Conservation (phyloP, 768 basidiomycete species). For the Suillus variegatus region DNA sequence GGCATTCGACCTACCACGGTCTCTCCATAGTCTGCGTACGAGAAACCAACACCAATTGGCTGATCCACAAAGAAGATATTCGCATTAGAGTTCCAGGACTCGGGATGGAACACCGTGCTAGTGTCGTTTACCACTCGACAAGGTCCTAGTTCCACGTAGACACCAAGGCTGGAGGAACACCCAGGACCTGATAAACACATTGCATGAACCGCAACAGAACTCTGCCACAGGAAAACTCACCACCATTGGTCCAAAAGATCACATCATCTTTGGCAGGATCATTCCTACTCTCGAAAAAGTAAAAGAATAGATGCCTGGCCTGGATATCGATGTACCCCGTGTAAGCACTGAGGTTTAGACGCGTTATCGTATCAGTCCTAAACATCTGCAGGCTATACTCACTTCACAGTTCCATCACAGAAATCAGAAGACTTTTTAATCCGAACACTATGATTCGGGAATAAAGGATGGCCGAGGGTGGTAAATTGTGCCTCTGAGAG, state of each 20-base stretch:
- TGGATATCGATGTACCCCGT: conserved; percentile 71
- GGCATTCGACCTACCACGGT: conserved; percentile 32
- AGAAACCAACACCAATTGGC: conserved; percentile 47
- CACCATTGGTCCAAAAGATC: conserved; percentile 61
- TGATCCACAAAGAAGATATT: conserved; percentile 50
- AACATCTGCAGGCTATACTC: conserved; percentile 6
- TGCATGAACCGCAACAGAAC: neutral
- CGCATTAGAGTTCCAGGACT: conserved; percentile 70
- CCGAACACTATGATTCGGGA: conserved; percentile 44
- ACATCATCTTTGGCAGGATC: conserved; percentile 59
- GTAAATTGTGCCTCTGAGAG: conserved; percentile 37
- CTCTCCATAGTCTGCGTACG: conserved; percentile 45
- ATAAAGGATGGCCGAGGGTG: conserved; percentile 42
- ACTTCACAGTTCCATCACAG: conserved; percentile 45
- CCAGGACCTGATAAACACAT: conserved; percentile 40
- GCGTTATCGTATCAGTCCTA: conserved; percentile 3
- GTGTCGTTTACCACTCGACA: conserved; percentile 59
- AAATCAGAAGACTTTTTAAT: conserved; percentile 39
- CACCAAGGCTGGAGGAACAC: conserved; percentile 58
- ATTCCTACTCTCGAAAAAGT: conserved; percentile 72
- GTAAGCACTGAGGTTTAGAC: conserved; percentile 43
- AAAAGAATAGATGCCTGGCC: conserved; percentile 69
- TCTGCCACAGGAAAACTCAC: conserved; percentile 37
- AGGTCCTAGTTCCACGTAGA: conserved; percentile 77
- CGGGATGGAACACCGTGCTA: conserved; percentile 53